Conservation (phyloP, 495 filamentous ascomycete genomes). For the Beverwykella pulmonaria region DNA sequence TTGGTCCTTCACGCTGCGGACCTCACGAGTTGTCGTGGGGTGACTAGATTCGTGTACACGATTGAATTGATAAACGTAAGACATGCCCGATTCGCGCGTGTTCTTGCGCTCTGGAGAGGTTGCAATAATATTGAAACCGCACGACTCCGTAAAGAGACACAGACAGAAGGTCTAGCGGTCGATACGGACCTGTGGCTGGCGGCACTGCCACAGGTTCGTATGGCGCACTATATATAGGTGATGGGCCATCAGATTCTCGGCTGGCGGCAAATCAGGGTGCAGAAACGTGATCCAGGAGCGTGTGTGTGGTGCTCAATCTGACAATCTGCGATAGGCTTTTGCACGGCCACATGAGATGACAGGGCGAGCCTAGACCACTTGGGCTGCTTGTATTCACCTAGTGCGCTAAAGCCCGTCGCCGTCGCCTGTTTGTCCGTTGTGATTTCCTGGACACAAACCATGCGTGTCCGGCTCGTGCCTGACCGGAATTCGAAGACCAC, state of each 20-base stretch:
- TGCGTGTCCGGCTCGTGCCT: conserved; percentile 22
- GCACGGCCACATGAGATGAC: conserved; percentile 35
- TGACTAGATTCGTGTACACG: conserved; percentile 2
- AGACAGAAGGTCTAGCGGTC: conserved; percentile 21
- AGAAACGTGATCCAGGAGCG: conserved; percentile 11
- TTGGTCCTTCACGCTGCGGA: conserved; percentile 10
- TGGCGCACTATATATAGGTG: conserved; percentile 26
- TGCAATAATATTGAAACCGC: conserved; percentile 26
- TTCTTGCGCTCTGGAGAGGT: conserved; percentile 9
- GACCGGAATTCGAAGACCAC: conserved; percentile 21
- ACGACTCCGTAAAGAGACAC: background rate
- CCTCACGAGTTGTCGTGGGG: conserved; percentile 22
- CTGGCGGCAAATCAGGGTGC: conserved; percentile 12
- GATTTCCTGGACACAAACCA: background rate
- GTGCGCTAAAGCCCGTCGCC: background rate
- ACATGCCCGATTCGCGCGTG: conserved; percentile 2
- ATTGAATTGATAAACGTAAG: conserved; percentile 27
- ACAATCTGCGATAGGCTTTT: conserved; percentile 26
- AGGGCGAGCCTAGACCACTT: conserved; percentile 15
- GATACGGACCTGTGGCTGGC: conserved; percentile 19
- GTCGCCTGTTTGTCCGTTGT: conserved; percentile 3
- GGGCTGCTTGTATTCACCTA: conserved; percentile 11
- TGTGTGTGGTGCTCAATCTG: conserved; percentile 29
- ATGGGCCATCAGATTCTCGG: conserved; percentile 7
- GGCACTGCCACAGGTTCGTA: conserved; percentile 34